A percentile compares a stretch with the other conserved stretches of the same genome.
Evolutionary conservation across 495 filamentous ascomycete genomes (phyloP).

Genomic region (Delitschia confertaspora): DNA sequence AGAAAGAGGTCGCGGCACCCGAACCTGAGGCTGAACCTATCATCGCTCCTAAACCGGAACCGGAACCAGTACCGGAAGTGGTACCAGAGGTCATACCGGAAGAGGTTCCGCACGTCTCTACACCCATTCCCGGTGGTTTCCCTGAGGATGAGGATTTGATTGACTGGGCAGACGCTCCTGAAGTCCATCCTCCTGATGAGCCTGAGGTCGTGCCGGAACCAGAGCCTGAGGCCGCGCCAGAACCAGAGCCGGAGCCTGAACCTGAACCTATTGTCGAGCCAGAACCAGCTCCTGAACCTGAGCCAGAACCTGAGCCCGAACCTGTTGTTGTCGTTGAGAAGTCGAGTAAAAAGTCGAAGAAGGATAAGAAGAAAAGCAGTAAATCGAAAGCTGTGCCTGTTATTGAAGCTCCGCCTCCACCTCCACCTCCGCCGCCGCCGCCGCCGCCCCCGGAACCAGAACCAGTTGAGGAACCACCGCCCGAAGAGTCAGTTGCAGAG

Average conservation of each 20-base stretch:
- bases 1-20: constrained; percentile 7
- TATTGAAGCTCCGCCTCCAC: constrained; percentile 19
- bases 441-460: constrained; percentile 4
- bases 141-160: constrained; percentile 32
- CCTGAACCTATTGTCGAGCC: constrained; percentile 10
- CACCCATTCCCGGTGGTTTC: constrained; percentile 36
- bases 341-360: constrained; percentile 18
- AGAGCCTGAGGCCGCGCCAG: constrained; percentile 11
- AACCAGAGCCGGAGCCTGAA: constrained; percentile 8
- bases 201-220: constrained; percentile 9
- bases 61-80: constrained; percentile 23
- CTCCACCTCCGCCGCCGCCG: constrained; percentile 20
- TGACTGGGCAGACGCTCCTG: constrained; percentile 22
- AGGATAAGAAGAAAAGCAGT: constrained; percentile 20
- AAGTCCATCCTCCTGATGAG: constrained; percentile 10
- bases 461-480: constrained; percentile 3
- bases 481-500: background rate
- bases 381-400: constrained; percentile 21
- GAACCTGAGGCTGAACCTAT: constrained; percentile 8
- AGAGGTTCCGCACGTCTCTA: constrained; percentile 23
- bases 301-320: constrained; percentile 9
- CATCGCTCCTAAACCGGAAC: constrained; percentile 12
- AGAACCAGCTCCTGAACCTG: constrained; percentile 25
- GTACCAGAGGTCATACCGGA: no score
- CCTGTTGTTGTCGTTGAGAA: constrained; percentile 4